Percentiles rank a stretch among this genome's conserved stretches.
Evolutionary conservation across 2,329 filamentous ascomycete species (phyloP).

Genomic region (Metarhizium brunneum): DNA sequence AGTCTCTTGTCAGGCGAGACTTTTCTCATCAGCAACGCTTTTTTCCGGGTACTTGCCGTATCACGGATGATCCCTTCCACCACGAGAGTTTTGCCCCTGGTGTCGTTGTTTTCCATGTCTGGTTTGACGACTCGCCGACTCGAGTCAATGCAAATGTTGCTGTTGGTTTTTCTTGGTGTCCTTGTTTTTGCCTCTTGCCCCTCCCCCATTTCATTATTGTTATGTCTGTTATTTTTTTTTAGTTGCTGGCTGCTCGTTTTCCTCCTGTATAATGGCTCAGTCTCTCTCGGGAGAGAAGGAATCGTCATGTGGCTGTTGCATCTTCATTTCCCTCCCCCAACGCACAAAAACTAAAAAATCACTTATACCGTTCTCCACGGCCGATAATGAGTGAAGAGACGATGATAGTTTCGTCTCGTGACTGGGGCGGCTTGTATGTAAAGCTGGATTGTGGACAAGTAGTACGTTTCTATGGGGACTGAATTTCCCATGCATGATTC

Average conservation of each 20-base stretch:
- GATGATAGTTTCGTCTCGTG: background rate
- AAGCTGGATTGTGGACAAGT: background rate
- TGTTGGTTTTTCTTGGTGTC: constrained; percentile 5
- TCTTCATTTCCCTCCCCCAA: background rate
- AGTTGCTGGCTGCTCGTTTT: constrained; percentile 2
- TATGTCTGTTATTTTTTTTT: constrained; percentile 3
- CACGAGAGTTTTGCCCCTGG: background rate
- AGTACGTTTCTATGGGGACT: background rate
- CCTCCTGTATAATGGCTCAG: constrained; percentile 5
- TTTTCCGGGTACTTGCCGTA: background rate
- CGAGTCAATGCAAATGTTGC: constrained; percentile 22
- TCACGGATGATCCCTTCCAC: constrained; percentile 1
- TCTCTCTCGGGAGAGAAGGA: constrained; percentile 7
- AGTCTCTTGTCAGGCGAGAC: background rate
- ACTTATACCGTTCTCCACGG: constrained; percentile 1
- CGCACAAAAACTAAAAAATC: background rate
- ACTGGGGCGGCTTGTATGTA: background rate
- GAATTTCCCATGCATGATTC: background rate
- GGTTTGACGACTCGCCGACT: constrained; percentile 12
- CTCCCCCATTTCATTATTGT: constrained; percentile 5
- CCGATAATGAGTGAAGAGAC: background rate
- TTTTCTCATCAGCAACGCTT: background rate
- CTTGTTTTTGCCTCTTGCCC: constrained; percentile 9
- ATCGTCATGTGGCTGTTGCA: constrained; percentile 1
- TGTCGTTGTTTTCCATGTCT: background rate